phyloP scores from a whole-genome alignment of 2,329 filamentous ascomycete species.

The Curvularia sp. region DNA sequence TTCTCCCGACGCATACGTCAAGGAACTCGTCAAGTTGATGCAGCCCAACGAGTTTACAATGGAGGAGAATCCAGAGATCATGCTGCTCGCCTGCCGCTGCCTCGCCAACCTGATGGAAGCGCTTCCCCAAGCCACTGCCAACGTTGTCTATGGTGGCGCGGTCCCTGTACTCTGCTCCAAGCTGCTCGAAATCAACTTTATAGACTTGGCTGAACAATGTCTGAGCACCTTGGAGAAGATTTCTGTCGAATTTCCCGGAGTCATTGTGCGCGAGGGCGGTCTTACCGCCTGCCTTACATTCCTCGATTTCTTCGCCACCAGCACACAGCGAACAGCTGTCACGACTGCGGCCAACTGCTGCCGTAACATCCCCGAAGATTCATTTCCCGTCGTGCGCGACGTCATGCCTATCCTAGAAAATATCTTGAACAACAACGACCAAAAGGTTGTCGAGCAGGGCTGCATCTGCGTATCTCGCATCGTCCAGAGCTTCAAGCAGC shows the following conservation, averaged over 20 bases:
- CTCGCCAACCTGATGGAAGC: conserved; percentile 98
- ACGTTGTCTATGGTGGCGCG: conserved; percentile 96
- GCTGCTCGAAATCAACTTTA: conserved; percentile 93
- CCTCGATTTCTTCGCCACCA: conserved; percentile 96
- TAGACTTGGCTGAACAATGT: conserved; percentile 96
- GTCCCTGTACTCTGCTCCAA: conserved; percentile 95
- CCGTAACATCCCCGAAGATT: conserved; percentile 93
- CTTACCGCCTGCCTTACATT: conserved; percentile 95
- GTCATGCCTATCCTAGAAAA: conserved; percentile 96
- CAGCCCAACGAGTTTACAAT: conserved; percentile 83
- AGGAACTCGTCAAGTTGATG: conserved; percentile 92
- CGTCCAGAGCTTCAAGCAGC: conserved; percentile 94
- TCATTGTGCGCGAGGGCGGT: conserved; percentile 94
- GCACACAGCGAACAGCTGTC: conserved; percentile 94
- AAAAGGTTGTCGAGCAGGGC: conserved; percentile 95
- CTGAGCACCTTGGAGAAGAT: conserved; percentile 97
- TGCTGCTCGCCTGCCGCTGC: conserved; percentile 94
- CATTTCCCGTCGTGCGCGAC: conserved; percentile 87
- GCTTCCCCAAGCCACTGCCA: conserved; percentile 87
- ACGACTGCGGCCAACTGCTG: conserved; percentile 98
- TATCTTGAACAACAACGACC: conserved; percentile 89
- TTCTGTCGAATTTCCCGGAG: conserved; percentile 91
- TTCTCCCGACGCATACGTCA: conserved; percentile 91
- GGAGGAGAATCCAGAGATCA: conserved; percentile 94
- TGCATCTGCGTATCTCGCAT: conserved; percentile 95